Percentiles rank a stretch among this genome's conserved stretches.
These are phyloP conservation scores for Cladophialophora chaetospira DNA, from an alignment of 2,329 filamentous ascomycete species.

Conservation along the genomic window DNA sequence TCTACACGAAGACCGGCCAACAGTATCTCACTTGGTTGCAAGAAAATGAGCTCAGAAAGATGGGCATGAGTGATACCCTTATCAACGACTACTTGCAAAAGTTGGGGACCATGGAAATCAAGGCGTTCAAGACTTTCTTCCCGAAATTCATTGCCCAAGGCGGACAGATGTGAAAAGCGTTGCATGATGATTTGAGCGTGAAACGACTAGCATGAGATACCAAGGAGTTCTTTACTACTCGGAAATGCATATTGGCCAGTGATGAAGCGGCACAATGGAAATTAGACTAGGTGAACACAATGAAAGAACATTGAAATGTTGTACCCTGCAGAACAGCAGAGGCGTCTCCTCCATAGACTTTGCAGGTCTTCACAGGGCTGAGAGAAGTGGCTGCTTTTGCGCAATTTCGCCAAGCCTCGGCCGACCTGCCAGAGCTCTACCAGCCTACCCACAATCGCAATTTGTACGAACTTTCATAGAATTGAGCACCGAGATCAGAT, in stretches of 20 bases:
- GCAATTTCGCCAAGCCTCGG: constrained; percentile 14
- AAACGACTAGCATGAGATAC: constrained; percentile 27
- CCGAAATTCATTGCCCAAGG: constrained; percentile 38
- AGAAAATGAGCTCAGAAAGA: constrained; percentile 47
- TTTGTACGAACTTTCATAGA: constrained; percentile 15
- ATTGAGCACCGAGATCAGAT: not conserved
- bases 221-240: constrained; percentile 17
- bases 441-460: constrained; percentile 22
- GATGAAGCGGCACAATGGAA: not conserved
- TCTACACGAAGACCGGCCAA: constrained; percentile 86
- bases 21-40: constrained; percentile 65
- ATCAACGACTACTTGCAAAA: constrained; percentile 51
- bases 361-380: not conserved
- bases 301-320: not conserved
- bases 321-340: not conserved
- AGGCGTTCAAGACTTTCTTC: constrained; percentile 53
- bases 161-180: constrained; percentile 28
- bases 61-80: constrained; percentile 51
- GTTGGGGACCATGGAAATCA: constrained; percentile 47
- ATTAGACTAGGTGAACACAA: constrained; percentile 8
- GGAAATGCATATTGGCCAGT: not conserved
- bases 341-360: not conserved
- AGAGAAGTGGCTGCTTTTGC: not conserved
- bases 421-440: constrained; percentile 11
- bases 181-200: constrained; percentile 3